These are phyloP conservation scores for Phaffomyces thermotolerans DNA, from an alignment of 805 yeast species.

Conservation along the genomic window DNA sequence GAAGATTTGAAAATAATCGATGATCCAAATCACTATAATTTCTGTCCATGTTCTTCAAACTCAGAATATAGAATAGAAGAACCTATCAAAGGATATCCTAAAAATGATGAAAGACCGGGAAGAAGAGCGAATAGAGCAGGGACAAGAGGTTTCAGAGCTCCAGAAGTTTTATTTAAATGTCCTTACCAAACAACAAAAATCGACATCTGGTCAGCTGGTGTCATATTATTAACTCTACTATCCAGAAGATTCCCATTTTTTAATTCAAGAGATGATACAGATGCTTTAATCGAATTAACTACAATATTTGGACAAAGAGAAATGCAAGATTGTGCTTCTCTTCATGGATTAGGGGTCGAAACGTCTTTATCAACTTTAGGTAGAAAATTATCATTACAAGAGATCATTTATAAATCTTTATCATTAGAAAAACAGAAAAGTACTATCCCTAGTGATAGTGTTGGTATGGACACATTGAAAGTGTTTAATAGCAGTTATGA, in stretches of 20 bases:
- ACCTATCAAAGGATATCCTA: constrained; percentile 60
- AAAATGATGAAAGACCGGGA: constrained; percentile 81
- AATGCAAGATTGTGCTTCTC: constrained; percentile 67
- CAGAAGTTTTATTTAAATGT: constrained; percentile 54
- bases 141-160: constrained; percentile 83
- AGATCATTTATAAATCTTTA: constrained; percentile 38
- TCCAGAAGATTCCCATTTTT: constrained; percentile 86
- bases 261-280: constrained; percentile 88
- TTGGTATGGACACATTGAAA: constrained; percentile 56
- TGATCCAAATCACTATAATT: constrained; percentile 22
- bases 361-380: constrained; percentile 47
- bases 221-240: constrained; percentile 66
- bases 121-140: constrained; percentile 96
- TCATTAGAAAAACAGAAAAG: constrained; percentile 43
- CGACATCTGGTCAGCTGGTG: constrained; percentile 82
- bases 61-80: constrained; percentile 25
- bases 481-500: constrained; percentile 13
- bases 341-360: constrained; percentile 88
- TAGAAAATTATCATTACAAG: constrained; percentile 17
- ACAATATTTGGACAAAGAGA: constrained; percentile 69
- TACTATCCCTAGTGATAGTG: constrained; percentile 63
- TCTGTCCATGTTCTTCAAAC: constrained; percentile 47
- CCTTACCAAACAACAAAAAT: constrained; percentile 57
- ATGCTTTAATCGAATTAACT: constrained; percentile 81
- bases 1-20: constrained; percentile 11